These are phyloP conservation scores for Neoboletus subvelutipes DNA, from an alignment of 768 basidiomycete species.

Conservation along the genomic window DNA sequence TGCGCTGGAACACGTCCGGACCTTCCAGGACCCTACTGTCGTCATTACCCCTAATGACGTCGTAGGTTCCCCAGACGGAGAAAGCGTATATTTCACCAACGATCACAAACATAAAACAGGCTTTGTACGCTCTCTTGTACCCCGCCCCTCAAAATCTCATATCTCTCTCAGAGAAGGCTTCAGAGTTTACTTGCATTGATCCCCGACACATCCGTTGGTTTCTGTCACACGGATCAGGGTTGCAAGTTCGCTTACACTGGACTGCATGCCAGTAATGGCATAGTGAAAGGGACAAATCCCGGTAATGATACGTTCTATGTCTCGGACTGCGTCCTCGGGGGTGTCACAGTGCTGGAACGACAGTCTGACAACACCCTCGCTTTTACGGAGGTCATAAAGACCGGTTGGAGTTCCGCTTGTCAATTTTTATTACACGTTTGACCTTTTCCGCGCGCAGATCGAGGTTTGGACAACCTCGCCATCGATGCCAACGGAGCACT, in stretches of 20 bases:
- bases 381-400: conserved; percentile 49
- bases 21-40: conserved; percentile 49
- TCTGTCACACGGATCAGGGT: conserved; percentile 58
- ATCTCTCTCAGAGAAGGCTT: conserved; percentile 19
- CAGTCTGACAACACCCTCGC: conserved; percentile 60
- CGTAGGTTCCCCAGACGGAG: conserved; percentile 62
- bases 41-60: conserved; percentile 71
- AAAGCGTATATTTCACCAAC: conserved; percentile 70
- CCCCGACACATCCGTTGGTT: conserved; percentile 52
- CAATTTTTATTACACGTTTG: not conserved
- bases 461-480: conserved; percentile 58
- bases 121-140: conserved; percentile 39
- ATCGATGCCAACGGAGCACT: conserved; percentile 59
- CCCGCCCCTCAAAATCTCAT: not conserved
- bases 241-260: conserved; percentile 58
- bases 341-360: conserved; percentile 52
- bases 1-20: conserved; percentile 52
- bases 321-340: conserved; percentile 43
- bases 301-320: conserved; percentile 66
- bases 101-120: conserved; percentile 57
- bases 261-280: conserved; percentile 62
- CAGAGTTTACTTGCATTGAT: conserved; percentile 33
- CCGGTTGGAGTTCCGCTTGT: conserved; percentile 40
- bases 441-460: conserved; percentile 36
- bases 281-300: conserved; percentile 41